Conservation (phyloP, 2,329 filamentous ascomycete species). For the Juglanconis oblonga region DNA sequence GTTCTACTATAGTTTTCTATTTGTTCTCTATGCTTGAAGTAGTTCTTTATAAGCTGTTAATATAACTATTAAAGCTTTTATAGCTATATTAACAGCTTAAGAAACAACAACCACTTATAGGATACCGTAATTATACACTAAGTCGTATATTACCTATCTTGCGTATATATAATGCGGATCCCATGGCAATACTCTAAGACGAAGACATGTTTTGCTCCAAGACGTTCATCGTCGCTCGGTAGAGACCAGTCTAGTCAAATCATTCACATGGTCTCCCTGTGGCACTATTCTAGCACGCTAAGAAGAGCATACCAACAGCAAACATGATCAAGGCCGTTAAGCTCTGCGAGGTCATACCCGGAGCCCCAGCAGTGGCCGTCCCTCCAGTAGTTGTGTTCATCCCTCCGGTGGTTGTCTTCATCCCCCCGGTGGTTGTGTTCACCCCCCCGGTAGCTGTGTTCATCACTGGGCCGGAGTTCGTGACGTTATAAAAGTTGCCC, state of each 20-base stretch:
- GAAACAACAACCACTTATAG: background rate
- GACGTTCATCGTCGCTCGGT: background rate
- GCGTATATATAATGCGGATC: no score
- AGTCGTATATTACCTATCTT: background rate
- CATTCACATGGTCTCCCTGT: background rate
- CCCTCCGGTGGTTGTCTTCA: background rate
- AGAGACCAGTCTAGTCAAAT: background rate
- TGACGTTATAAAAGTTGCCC: constrained; percentile 37
- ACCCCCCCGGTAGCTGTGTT: background rate
- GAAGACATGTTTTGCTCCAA: background rate
- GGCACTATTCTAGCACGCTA: background rate
- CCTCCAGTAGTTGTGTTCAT: background rate
- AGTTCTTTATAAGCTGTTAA: no score
- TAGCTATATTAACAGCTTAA: background rate
- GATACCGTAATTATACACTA: background rate
- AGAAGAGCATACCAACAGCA: background rate
- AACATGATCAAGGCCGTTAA: background rate
- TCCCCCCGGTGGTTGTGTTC: background rate
- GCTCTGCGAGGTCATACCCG: background rate
- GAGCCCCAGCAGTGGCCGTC: background rate
- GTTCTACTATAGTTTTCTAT: no score
- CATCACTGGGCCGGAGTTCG: constrained; percentile 31
- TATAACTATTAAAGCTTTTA: no score
- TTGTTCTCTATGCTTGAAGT: no score
- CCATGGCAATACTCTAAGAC: no score